Evolutionary conservation across 2,329 filamentous ascomycete genomes (phyloP), one percentile per base, ranked within the genome.

Genomic region (Epichloe sp.): DNA sequence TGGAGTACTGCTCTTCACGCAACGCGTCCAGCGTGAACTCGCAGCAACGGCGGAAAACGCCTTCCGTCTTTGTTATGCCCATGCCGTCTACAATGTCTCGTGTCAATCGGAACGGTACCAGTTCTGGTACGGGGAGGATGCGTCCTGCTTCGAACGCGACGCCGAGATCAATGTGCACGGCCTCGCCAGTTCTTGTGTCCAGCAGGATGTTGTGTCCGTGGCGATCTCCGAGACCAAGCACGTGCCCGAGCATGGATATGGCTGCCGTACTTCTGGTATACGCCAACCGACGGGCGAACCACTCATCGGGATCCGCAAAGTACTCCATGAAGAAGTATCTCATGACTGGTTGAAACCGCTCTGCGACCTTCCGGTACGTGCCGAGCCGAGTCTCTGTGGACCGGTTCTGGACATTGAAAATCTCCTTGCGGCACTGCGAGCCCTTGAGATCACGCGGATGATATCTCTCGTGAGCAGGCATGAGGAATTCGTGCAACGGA

Each of bases 151-250:
- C 94, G 63, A 99, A 99, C 0, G 91, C 91, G 3, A 99, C 88
- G 44, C 94, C 93, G 0, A 99, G 76, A 64, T 98, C 93, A 58
- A 98, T 98, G 65, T 98, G 93, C 2, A 98, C 88, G 0, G 90
- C 89, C 67, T 98, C 93, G 11, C 93, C 93, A 1, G 83, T 94
- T 61, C 85, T 83, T 54, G 85, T 80, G 64, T 98, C 93, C 0
- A 98, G 78, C 14, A 98, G 76, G 57, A 98, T 98, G 63, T 98
- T 98, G 71, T 98, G 91, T 1, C 89, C 90, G 67, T 98, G 93
- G 2, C 93, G 79, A 67, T 98, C 93, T 10, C 93, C 93, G 1
- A 98, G 78, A 2, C 94, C 93, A 0, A 98, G 79, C 0, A 97
- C 83, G 64, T 96, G 87, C 1, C 93, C 93, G 0, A 98, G 80